phyloP scores from a whole-genome alignment of 73 alveolate species.

The Effrenium voratum region DNA sequence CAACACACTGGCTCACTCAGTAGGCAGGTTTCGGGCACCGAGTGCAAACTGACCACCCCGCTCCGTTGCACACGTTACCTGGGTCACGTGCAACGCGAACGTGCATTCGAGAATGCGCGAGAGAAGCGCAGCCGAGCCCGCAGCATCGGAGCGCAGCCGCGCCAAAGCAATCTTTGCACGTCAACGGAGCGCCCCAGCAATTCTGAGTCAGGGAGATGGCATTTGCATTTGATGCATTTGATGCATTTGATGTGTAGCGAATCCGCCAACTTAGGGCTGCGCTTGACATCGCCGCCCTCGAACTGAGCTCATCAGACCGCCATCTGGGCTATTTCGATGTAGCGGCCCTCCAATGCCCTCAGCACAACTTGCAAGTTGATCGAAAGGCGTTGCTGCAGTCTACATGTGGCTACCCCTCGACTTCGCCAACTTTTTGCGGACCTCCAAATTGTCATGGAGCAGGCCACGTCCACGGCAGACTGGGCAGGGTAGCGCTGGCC shows the following conservation, averaged over 20 bases:
- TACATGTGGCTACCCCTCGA: too few relatives aligned
- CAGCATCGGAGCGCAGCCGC: constrained; percentile 84
- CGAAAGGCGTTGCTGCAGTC: neutral
- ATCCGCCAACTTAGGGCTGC: neutral
- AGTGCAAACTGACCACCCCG: constrained; percentile 90
- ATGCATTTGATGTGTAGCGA: neutral
- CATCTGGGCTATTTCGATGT: neutral
- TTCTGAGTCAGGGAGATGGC: constrained; percentile 14
- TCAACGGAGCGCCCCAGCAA: constrained; percentile 93
- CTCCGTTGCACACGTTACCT: constrained; percentile 87
- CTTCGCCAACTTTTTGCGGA: too few relatives aligned
- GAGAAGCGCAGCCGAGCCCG: neutral
- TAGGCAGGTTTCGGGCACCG: constrained; percentile 52
- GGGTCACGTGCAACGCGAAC: neutral
- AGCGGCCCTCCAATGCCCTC: constrained; percentile 88
- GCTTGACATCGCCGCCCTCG: constrained; percentile 86
- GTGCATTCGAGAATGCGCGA: neutral
- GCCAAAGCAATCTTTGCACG: constrained; percentile 91
- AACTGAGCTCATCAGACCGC: constrained; percentile 57
- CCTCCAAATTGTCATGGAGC: constrained; percentile 86
- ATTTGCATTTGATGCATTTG: neutral
- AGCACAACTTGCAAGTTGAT: neutral
- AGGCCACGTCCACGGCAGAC: constrained; percentile 73
- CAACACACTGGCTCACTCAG: too few relatives aligned
- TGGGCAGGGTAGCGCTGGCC: constrained; percentile 89